Evolutionary conservation across 2,329 filamentous ascomycete genomes (phyloP).

Genomic region (Alternaria sp.): DNA sequence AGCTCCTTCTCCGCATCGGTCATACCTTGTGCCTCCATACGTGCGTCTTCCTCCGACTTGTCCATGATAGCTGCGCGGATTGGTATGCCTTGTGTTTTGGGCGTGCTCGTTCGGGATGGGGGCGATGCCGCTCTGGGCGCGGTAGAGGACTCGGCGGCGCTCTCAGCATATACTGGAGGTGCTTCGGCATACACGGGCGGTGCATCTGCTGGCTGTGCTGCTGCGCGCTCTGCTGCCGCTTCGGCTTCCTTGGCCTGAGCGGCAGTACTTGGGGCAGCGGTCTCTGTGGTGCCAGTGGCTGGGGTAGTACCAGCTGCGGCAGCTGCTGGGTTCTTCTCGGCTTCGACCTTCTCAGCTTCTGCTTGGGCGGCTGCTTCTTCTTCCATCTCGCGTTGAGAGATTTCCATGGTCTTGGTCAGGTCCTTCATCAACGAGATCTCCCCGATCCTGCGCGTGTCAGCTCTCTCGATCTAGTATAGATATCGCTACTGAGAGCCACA

Average conservation of each 20-base stretch:
- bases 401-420: slow-evolving; percentile 97
- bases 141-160: slow-evolving; percentile 44
- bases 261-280: slow-evolving; percentile 37
- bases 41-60: slow-evolving; percentile 78
- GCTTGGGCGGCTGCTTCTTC: slow-evolving; percentile 67
- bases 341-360: slow-evolving; percentile 42
- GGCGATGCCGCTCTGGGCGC: slow-evolving; percentile 45
- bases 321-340: slow-evolving; percentile 26
- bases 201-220: slow-evolving; percentile 38
- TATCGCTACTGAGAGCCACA: not conserved
- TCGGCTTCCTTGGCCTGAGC: slow-evolving; percentile 53
- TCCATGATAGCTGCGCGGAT: slow-evolving; percentile 89
- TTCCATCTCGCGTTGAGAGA: slow-evolving; percentile 82
- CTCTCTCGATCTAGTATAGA: not conserved
- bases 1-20: slow-evolving; percentile 77
- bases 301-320: slow-evolving; percentile 16
- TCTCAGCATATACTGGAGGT: slow-evolving; percentile 55
- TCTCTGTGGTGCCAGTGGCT: slow-evolving; percentile 11
- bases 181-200: slow-evolving; percentile 49
- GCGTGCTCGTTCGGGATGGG: slow-evolving; percentile 54
- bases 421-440: slow-evolving; percentile 99
- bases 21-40: slow-evolving; percentile 68
- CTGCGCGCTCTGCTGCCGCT: slow-evolving; percentile 50
- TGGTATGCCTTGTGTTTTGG: slow-evolving; percentile 65
- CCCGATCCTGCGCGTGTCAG: slow-evolving; percentile 68